phyloP scores from a whole-genome alignment of 2,329 filamentous ascomycete species.

The Alternaria infectoria region DNA sequence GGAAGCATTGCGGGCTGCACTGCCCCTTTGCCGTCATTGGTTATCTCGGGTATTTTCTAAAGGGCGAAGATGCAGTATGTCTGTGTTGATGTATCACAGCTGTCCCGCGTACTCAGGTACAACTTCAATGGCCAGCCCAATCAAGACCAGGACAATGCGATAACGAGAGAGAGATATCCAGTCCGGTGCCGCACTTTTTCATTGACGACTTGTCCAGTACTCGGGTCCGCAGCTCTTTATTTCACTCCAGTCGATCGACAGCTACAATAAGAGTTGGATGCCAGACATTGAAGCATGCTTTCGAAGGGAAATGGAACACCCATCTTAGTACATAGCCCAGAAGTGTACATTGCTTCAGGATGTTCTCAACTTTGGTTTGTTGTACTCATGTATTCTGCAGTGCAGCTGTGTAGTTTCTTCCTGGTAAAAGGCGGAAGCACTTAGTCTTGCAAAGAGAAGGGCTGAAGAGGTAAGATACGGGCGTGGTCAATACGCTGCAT shows the following conservation, averaged over 20 bases:
- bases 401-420: neutral
- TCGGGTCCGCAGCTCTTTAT: neutral
- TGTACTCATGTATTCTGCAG: accelerated
- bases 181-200: neutral
- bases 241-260: neutral
- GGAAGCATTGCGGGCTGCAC: neutral
- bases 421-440: neutral
- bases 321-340: neutral
- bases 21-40: neutral
- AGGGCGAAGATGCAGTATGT: neutral
- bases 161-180: neutral
- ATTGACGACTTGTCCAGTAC: neutral
- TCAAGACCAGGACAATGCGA: neutral
- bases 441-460: neutral
- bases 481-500: neutral
- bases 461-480: neutral
- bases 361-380: neutral
- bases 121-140: neutral
- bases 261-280: neutral
- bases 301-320: neutral
- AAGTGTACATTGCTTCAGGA: neutral
- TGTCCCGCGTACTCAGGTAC: neutral
- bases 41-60: neutral
- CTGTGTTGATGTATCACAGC: neutral
- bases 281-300: neutral